Conservation (phyloP, 2,329 filamentous ascomycete species). For the Fusarium floridanum region DNA sequence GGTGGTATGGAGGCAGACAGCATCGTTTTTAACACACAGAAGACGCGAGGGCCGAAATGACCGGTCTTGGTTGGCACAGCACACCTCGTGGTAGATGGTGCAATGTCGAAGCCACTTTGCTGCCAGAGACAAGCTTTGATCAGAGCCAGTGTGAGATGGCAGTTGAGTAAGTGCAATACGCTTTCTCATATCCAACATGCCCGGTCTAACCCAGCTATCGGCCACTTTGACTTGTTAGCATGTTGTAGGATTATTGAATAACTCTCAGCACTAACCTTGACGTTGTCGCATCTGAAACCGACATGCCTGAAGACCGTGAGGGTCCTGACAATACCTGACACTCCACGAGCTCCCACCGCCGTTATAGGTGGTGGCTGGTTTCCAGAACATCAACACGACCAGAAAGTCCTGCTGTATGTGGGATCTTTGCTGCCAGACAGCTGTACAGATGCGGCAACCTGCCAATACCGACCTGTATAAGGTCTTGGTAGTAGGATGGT, state of each 20-base stretch:
- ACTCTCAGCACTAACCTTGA: background rate
- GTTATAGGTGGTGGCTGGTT: background rate
- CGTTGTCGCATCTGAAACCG: background rate
- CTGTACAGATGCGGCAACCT: background rate
- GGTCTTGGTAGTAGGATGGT: background rate
- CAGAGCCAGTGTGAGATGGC: background rate
- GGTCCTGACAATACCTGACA: background rate
- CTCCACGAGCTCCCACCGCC: background rate
- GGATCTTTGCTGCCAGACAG: background rate
- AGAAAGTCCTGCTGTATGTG: background rate
- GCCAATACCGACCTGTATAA: background rate
- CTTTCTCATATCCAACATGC: background rate
- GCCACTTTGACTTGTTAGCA: background rate
- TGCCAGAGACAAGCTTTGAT: background rate
- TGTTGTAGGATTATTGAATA: background rate
- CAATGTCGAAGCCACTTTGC: background rate
- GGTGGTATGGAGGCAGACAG: background rate
- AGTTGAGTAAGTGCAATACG: background rate
- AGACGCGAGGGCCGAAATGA: background rate
- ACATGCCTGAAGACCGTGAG: background rate
- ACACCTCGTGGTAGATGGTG: background rate
- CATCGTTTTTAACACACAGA: background rate
- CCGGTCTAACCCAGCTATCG: background rate
- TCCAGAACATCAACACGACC: background rate
- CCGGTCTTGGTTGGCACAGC: background rate